Evolutionary conservation across 2,329 filamentous ascomycete genomes (phyloP), one percentile per base, ranked within the genome.

Genomic region (Cyphellophora attinorum): DNA sequence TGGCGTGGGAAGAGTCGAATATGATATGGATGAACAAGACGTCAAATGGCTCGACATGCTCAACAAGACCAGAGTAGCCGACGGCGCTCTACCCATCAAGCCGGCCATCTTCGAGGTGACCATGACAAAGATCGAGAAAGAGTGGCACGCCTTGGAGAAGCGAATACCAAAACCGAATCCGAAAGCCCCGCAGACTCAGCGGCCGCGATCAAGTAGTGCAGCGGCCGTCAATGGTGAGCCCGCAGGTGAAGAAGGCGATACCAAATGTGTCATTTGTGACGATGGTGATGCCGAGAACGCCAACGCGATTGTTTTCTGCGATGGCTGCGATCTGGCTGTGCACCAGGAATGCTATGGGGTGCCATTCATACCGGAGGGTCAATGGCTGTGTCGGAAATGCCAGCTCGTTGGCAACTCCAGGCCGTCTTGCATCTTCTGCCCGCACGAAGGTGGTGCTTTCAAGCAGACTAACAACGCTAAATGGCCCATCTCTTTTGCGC

Each of bases 221-320:
- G 89, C 85, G 16, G 89, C 91, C 5, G 89, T 96, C 12, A 96
- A 95, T 57, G 89, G 91, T 36, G 91, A 96, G 61, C 80, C 83
- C 29, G 61, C 74, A 17, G 85, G 85, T 13, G 91, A 96, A 60
- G 89, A 96, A 59, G 88, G 91, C 49, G 91, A 98, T 58, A 94
- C 82, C 49, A 96, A 94, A 59, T 98, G 91, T 55, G 88, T 85
- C 14, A 93, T 98, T 38, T 98, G 91, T 56, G 91, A 98, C 54
- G 91, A 98, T 53, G 91, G 91, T n/a, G 91, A 98, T 54, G 98
- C 91, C 54, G 91, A 98, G 61, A 98, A 98, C 58, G 93, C 91
- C 14, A 98, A 98, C 54, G 91, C 91, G 1, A 98, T 98, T 52
- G 91, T 98, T 14, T 98, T 98, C 55, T 98, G 91, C 56, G 91